Evolutionary conservation across 2,329 filamentous ascomycete species (phyloP), one percentile per base, ranked within the genome.

Genomic region (Sclerotinia subarctica): DNA sequence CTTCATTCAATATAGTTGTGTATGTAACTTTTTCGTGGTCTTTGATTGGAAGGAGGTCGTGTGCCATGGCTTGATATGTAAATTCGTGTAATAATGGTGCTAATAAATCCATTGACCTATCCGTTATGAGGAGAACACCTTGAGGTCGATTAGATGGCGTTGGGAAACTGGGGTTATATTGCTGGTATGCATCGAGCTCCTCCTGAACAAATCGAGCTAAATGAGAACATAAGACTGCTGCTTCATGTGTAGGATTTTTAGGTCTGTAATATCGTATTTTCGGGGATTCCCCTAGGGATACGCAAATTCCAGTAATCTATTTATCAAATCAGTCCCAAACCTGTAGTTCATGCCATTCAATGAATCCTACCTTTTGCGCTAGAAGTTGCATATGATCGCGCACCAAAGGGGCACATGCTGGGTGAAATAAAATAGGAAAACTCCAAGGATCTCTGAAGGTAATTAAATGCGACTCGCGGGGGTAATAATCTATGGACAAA

Each of bases 11-110:
- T 2, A 86, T 82, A 64, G 93, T 94, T 72, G 89, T 90, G 77
- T 94, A 99, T 0, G 90, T 93, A 13, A 96, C 86, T 78, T 95
- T 97, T 72, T 97, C 93, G 32, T 87, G 90, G 66, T 98, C 95
- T 74, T 91, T 89, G 76, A 99, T 93, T 0, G 91, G 90, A 42
- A 99, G 81, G 11, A 99, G 82, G 77, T 99, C 95, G 78, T 97
- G 92, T 4, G 93, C 94, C 94, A 99, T 98, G 63, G 95, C 93
- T 79, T 99, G 95, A 78, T 98, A 99, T 17, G 95, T 97, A 77
- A 99, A 97, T 76, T 99, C 95, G 79, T 99, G 95, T 5, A 98
- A 77, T 15, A 98, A 81, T 1, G 95, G 95, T 0, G 94, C 89
- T 80, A 90, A 88, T 4, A 97, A 80, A 78, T 99, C 95, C 90